phyloP scores from a whole-genome alignment of 345 rosid genomes.

The Syzygium jambos region DNA sequence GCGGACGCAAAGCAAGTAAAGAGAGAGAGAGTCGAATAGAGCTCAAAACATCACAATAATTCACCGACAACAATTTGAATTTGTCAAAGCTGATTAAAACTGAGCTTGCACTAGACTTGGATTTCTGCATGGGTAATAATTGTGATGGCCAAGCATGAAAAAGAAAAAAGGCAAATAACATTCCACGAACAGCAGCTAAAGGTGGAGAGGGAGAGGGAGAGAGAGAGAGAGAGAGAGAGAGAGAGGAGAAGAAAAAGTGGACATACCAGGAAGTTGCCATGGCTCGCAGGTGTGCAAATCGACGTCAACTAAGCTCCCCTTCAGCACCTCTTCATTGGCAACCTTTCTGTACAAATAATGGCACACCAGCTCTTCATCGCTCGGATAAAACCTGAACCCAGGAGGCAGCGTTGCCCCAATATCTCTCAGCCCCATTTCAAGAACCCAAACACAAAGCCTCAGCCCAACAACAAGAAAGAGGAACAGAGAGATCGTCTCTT shows the following conservation, averaged over 20 bases:
- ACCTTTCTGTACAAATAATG: slow-evolving; percentile 86
- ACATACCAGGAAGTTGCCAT: slow-evolving; percentile 97
- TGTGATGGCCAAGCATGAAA: background rate
- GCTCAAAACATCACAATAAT: background rate
- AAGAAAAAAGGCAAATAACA: background rate
- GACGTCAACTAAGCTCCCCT: slow-evolving; percentile 74
- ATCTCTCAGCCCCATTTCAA: slow-evolving; percentile 73
- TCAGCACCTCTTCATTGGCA: slow-evolving; percentile 49
- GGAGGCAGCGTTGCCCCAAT: slow-evolving; percentile 94
- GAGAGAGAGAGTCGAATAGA: background rate
- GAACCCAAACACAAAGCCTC: background rate
- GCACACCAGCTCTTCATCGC: slow-evolving; percentile 92
- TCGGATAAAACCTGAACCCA: slow-evolving; percentile 90
- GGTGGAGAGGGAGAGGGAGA: background rate
- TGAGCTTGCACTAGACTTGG: background rate
- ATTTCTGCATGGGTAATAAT: background rate
- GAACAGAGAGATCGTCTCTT: slow-evolving; percentile 21
- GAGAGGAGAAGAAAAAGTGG: background rate
- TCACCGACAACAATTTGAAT: background rate
- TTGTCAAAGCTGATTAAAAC: background rate
- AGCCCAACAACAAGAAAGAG: background rate
- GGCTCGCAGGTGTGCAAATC: slow-evolving; percentile 97
- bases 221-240: background rate
- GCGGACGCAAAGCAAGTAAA: background rate
- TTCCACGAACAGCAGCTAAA: background rate